Evolutionary conservation across 2,329 filamentous ascomycete genomes (phyloP), one percentile per base, ranked within the genome.

Genomic region (Didymellaceae sp.): DNA sequence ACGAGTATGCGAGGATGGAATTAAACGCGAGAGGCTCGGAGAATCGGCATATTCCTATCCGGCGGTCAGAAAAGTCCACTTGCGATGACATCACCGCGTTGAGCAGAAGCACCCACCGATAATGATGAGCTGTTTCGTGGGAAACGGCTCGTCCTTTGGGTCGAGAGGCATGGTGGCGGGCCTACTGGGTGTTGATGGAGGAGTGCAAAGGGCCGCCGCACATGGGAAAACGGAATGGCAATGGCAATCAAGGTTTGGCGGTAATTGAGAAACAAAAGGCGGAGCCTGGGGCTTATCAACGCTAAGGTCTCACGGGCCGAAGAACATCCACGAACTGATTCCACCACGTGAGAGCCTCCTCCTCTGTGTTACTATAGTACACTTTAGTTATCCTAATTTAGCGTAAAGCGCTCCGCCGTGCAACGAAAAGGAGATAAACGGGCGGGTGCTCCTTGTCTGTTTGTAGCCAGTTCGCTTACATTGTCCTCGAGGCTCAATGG

Each of bases 11-110:
- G 65, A 95, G 95, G 76, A 96, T 96, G 70, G 90, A 95, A 11
- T 92, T 96, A 66, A 97, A 84, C 34, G 92, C 92, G 66, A 97
- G 91, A 22, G 92, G 92, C 75, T 97, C 92, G 47, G 91, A 91
- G 59, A 97, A 84, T 65, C 92, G 90, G 68, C 95, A 92, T 78
- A 96, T 91, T 71, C 91, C 91, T 95, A 63, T 33, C 38, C 48
- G 50, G 46, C 22, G 40, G 58, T 66, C 46, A 68, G 64, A 41
- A 55, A 39, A 33, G 32, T 30, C 32, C 43, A 28, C 45, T 38
- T 48, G 49, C 32, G 7, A 54, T 59, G 58, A 60, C 56, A 58
- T 61, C 50, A 58, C 43, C 25, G 26, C 41, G 10, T 42, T 21
- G 20, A 25, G 31, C 21, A 31, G 38, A 30, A 21, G 37, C 24